These are phyloP conservation scores for Globisporangium camurandrum DNA, from an alignment of 352 stramenopile genomes.

Conservation along the genomic window DNA sequence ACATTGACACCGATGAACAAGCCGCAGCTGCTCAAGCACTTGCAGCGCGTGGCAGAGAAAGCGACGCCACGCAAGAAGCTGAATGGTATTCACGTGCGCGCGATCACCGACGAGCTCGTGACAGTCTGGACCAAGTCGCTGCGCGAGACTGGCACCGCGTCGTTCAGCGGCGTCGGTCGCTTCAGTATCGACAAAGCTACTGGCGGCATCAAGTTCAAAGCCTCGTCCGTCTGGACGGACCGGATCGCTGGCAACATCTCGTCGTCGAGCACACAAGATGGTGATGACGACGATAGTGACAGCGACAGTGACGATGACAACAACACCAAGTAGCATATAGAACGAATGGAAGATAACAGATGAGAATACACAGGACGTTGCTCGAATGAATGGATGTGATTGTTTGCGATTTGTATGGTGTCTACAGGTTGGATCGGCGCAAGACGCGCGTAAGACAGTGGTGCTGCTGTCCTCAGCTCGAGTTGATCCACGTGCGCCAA, in stretches of 20 bases:
- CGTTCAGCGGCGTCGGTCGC: conserved; percentile 27
- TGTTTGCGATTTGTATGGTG: no score
- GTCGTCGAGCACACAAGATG: conserved; percentile 11
- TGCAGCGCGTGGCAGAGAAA: conserved; percentile 26
- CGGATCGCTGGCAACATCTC: conserved; percentile 34
- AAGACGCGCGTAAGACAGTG: neutral
- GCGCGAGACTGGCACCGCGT: conserved; percentile 32
- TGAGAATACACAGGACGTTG: neutral
- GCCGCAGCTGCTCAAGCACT: conserved; percentile 36
- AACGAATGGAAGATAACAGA: neutral
- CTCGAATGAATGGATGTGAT: neutral
- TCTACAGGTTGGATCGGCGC: neutral
- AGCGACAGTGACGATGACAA: conserved; percentile 8
- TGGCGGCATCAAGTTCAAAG: conserved; percentile 43
- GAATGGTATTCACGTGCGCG: conserved; percentile 33
- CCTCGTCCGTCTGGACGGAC: conserved; percentile 24
- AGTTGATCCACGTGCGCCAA: conserved; percentile 70
- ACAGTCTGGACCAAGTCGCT: conserved; percentile 33
- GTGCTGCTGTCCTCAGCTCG: conserved; percentile 10
- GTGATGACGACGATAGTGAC: conserved; percentile 4
- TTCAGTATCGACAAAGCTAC: conserved; percentile 38
- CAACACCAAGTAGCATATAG: conserved; percentile 4
- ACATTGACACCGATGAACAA: conserved; percentile 31
- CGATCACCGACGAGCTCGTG: conserved; percentile 32
- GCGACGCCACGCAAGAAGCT: conserved; percentile 31